A percentile compares a stretch with the other conserved stretches of the same genome.
Evolutionary conservation across 768 basidiomycete species (phyloP).

Genomic region (Boletus barrowsii): DNA sequence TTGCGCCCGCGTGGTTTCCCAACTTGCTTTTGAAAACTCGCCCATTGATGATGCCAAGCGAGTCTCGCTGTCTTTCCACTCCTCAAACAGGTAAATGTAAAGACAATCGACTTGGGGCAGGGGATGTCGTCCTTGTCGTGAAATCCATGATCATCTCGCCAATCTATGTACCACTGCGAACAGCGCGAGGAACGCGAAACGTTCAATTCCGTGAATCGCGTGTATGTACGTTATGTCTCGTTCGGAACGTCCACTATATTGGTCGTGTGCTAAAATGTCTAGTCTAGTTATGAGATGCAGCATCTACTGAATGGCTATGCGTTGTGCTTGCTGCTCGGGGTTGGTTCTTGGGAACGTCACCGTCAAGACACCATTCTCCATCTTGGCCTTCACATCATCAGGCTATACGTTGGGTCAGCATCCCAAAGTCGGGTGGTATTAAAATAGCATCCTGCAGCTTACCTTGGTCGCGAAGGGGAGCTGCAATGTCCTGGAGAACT

Average conservation of each 20-base stretch:
- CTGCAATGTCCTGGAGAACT: constrained; percentile 43
- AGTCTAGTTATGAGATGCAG: too few species aligned
- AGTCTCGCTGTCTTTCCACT: background rate
- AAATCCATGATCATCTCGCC: too few species aligned
- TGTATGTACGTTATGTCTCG: too few species aligned
- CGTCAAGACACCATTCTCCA: constrained; percentile 46
- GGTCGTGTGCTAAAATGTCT: too few species aligned
- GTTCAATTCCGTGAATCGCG: too few species aligned
- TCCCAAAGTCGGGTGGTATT: background rate
- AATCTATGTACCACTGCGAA: too few species aligned
- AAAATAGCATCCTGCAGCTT: background rate
- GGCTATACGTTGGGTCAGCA: constrained; percentile 25
- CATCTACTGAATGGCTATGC: background rate
- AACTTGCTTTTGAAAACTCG: background rate
- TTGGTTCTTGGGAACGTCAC: constrained; percentile 46
- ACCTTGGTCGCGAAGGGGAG: constrained; percentile 49
- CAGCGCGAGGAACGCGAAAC: too few species aligned
- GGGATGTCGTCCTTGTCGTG: too few species aligned
- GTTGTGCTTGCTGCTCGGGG: constrained; percentile 28
- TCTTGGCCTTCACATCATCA: constrained; percentile 44
- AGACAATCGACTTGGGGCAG: background rate
- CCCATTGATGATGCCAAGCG: background rate
- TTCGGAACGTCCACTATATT: too few species aligned
- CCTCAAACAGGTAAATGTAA: background rate
- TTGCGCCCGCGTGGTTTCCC: background rate